phyloP scores from a whole-genome alignment of 1,139 yeast species.

The Lodderomyces pseudojiufengensis region DNA sequence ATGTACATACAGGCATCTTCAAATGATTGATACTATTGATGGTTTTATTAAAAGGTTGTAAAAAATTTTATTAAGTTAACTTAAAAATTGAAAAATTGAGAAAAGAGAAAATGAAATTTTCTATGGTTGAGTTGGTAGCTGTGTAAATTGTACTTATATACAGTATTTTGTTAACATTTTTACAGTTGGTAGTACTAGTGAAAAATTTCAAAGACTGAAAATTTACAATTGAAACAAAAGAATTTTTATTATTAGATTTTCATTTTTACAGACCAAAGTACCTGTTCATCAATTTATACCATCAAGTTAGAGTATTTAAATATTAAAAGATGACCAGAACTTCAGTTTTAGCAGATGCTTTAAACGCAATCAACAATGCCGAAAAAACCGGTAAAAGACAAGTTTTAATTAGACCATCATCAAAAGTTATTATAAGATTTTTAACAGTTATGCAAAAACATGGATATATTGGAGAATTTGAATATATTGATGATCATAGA shows the following conservation, averaged over 20 bases:
- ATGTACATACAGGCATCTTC: conserved; percentile 37
- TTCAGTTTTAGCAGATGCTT: conserved; percentile 98
- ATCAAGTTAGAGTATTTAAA: too few relatives aligned
- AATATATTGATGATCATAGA: conserved; percentile 98
- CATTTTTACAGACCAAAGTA: too few relatives aligned
- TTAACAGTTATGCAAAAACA: conserved; percentile 97
- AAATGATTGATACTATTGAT: conserved; percentile 9
- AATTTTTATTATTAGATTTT: too few relatives aligned
- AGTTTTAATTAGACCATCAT: conserved; percentile 97
- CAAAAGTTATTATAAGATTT: conserved; percentile 97
- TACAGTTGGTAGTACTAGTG: too few relatives aligned
- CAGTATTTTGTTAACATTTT: too few relatives aligned
- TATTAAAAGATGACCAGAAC: conserved; percentile 96
- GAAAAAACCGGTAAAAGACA: conserved; percentile 99
- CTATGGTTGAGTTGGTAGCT: background rate
- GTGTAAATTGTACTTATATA: background rate
- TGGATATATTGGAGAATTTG: conserved; percentile 99
- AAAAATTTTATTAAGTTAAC: conserved; percentile 1
- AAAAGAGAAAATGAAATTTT: conserved; percentile 1
- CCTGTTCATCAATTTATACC: too few relatives aligned
- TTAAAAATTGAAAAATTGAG: conserved; percentile 5
- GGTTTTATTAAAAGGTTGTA: conserved; percentile 7
- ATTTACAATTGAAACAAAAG: too few relatives aligned
- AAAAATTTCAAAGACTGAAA: too few relatives aligned
- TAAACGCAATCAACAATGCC: conserved; percentile 97